Evolutionary conservation across 164 flowering plant species (phyloP).

Genomic region (Saururus chinensis): DNA sequence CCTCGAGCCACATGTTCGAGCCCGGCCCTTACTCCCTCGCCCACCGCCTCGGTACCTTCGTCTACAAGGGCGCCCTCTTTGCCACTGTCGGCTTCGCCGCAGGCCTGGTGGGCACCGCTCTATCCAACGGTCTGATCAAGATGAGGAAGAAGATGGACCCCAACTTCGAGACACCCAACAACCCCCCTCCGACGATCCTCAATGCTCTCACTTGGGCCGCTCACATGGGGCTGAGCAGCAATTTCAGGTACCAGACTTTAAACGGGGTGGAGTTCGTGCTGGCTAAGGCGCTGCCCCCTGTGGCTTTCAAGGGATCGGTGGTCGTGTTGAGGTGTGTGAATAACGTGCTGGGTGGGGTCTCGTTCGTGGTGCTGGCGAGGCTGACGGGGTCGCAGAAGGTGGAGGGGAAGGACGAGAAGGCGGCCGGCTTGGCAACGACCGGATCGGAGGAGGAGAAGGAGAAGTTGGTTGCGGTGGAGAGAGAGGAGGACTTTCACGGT

Average conservation of each 20-base stretch:
- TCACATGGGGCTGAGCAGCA: slow-evolving; percentile 92
- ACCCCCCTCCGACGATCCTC: slow-evolving; percentile 73
- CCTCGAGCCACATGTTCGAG: slow-evolving; percentile 85
- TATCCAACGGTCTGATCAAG: slow-evolving; percentile 70
- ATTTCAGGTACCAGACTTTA: slow-evolving; percentile 78
- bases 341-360: slow-evolving; percentile 79
- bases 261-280: slow-evolving; percentile 76
- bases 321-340: slow-evolving; percentile 62
- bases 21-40: slow-evolving; percentile 45
- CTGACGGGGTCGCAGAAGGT: slow-evolving; percentile 80
- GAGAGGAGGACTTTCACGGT: slow-evolving; percentile 18
- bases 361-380: slow-evolving; percentile 79
- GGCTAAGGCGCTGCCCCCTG: slow-evolving; percentile 49
- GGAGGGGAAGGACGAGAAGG: slow-evolving; percentile 2
- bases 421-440: background rate
- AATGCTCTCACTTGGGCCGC: slow-evolving; percentile 80
- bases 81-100: slow-evolving; percentile 88
- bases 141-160: slow-evolving; percentile 93
- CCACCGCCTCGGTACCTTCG: slow-evolving; percentile 64
- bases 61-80: slow-evolving; percentile 73
- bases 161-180: slow-evolving; percentile 67
- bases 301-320: slow-evolving; percentile 59
- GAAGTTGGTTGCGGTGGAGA: slow-evolving; percentile 22
- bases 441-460: slow-evolving; percentile 32
- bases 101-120: slow-evolving; percentile 79